Evolutionary conservation across 352 stramenopile genomes (phyloP).

Genomic region (Phytophthora pseudosyringae): DNA sequence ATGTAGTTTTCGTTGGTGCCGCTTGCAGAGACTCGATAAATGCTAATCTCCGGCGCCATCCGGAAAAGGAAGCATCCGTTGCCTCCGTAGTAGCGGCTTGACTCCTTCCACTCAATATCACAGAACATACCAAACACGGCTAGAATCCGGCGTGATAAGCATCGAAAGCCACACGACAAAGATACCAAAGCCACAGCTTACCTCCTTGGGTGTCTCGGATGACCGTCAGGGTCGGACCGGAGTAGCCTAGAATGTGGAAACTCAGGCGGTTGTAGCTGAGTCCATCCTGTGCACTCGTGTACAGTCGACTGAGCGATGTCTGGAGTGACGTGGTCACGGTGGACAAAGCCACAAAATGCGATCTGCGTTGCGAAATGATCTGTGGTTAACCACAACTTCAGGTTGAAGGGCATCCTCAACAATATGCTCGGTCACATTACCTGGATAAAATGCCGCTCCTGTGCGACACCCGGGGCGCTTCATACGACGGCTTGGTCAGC

Average conservation of each 20-base stretch:
- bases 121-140: slow-evolving; percentile 89
- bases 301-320: slow-evolving; percentile 64
- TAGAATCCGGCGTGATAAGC: slow-evolving; percentile 24
- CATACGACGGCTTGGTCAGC: slow-evolving; percentile 61
- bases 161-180: neutral
- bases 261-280: slow-evolving; percentile 86
- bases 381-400: too few species aligned
- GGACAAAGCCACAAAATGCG: slow-evolving; percentile 72
- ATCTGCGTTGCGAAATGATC: slow-evolving; percentile 33
- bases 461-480: slow-evolving; percentile 54
- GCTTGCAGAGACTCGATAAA: slow-evolving; percentile 63
- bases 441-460: slow-evolving; percentile 73
- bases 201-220: slow-evolving; percentile 75
- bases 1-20: slow-evolving; percentile 75
- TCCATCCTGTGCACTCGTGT: slow-evolving; percentile 82
- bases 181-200: slow-evolving; percentile 21
- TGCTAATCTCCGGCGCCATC: slow-evolving; percentile 60
- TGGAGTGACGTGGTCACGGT: slow-evolving; percentile 65
- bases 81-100: slow-evolving; percentile 79
- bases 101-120: slow-evolving; percentile 87
- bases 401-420: neutral
- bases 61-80: slow-evolving; percentile 87
- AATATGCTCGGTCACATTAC: slow-evolving; percentile 31
- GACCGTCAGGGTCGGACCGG: slow-evolving; percentile 69
- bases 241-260: slow-evolving; percentile 85